Evolutionary conservation across 768 basidiomycete species (phyloP), one percentile per base, ranked within the genome.

Genomic region (Dioszegia aurantiaca): DNA sequence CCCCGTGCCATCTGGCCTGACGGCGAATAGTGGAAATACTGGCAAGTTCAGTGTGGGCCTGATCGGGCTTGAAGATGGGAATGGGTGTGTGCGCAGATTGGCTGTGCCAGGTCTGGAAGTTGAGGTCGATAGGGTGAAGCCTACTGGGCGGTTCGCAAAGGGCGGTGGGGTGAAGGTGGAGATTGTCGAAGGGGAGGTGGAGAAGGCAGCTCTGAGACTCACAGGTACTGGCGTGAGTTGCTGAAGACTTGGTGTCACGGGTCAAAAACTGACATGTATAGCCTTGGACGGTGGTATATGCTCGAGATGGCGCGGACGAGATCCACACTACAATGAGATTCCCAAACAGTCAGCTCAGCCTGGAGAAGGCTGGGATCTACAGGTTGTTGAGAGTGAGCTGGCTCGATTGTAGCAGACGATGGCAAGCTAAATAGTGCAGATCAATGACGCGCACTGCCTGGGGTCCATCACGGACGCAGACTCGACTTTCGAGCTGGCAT

Each of bases 271-370:
- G 27, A 49, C 39, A 16, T 12, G 24, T 17, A n/a, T 65, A 97
- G 92, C 91, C 94, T 6, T 99, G 94, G 94, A 81, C 78, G 14
- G 74, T 99, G 43, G 84, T 82, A 58, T 97, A 93, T 62, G 54
- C 53, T 14, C 39, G 70, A 74, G 84, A 84, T 30, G 81, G 79
- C 33, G 70, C 75, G 6, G 82, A 82, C 23, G 78, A 77, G 3
- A 79, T 81, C 79, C 19, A 79, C 78, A 33, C 80, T 72, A 43
- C 75, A 86, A 44, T 79, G 74, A 58, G 65, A 21, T 83, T 82
- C 45, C 83, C 85, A 0, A 95, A 94, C 67, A 88, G 84, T 56
- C 77, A 85, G 49, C 81, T 94, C 23, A 79, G 78, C 45, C 87
- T 92, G n/a, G 80, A 79, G n/a, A 80, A 85, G n/a, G 83, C 82